These are phyloP conservation scores for Globisporangium viniferum DNA, from an alignment of 352 stramenopile genomes.

Conservation along the genomic window DNA sequence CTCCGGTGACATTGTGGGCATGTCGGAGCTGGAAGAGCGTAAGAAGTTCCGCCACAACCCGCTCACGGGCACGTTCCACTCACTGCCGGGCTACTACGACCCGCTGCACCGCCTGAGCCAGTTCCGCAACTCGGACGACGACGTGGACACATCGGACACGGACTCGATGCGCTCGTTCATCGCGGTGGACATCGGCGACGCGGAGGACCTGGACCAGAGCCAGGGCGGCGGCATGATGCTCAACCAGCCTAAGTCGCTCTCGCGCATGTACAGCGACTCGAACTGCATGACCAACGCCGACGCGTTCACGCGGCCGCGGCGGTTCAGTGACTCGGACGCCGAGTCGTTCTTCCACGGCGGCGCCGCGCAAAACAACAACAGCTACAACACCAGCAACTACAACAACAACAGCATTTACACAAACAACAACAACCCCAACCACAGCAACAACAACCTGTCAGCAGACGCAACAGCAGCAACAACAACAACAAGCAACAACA, in stretches of 20 bases:
- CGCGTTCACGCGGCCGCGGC: conserved; percentile 44
- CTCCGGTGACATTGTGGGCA: conserved; percentile 84
- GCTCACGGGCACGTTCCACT: conserved; percentile 86
- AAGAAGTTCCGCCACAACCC: conserved; percentile 88
- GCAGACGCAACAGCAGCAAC: conserved; percentile 11
- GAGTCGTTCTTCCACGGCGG: conserved; percentile 59
- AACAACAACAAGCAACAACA: background rate
- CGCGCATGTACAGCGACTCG: conserved; percentile 73
- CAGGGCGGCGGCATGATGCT: conserved; percentile 19
- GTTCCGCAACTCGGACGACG: conserved; percentile 59
- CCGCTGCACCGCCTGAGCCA: conserved; percentile 75
- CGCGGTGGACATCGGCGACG: conserved; percentile 71
- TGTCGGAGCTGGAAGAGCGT: conserved; percentile 85
- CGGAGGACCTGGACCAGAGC: conserved; percentile 41
- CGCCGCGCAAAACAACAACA: conserved; percentile 23
- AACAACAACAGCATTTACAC: background rate
- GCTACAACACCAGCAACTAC: conserved; percentile 9
- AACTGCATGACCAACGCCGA: conserved; percentile 38
- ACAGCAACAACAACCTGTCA: background rate
- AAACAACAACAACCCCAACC: background rate
- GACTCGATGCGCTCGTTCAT: conserved; percentile 77
- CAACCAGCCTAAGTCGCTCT: conserved; percentile 56
- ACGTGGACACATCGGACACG: conserved; percentile 60
- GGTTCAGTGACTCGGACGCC: conserved; percentile 81
- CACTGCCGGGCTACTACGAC: conserved; percentile 83